These are phyloP conservation scores for Clavispora vitiphila DNA, from an alignment of 805 yeast species.

Conservation along the genomic window DNA sequence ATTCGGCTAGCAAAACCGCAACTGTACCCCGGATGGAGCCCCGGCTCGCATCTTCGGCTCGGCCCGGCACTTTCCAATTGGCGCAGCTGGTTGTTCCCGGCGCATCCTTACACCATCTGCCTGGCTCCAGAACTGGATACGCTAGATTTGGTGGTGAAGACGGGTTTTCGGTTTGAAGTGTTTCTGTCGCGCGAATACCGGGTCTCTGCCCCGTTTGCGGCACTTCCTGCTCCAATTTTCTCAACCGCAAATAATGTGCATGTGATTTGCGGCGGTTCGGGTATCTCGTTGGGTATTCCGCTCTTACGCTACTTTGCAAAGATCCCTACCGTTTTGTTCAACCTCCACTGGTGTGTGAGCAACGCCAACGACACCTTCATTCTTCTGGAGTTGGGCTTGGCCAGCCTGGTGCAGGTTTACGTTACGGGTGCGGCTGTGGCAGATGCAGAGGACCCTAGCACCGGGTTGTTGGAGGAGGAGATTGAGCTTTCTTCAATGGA, in stretches of 20 bases:
- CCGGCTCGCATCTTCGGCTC: constrained; percentile 56
- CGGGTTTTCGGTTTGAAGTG: constrained; percentile 23
- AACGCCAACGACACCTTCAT: constrained; percentile 44
- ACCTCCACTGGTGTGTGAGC: constrained; percentile 52
- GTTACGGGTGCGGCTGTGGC: constrained; percentile 4
- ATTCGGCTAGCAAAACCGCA: constrained; percentile 18
- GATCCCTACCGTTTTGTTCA: constrained; percentile 18
- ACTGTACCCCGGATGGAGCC: constrained; percentile 24
- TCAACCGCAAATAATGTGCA: constrained; percentile 45
- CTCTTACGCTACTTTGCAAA: constrained; percentile 37
- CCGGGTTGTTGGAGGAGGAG: constrained; percentile 2
- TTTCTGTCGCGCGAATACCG: constrained; percentile 8
- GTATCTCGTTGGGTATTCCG: constrained; percentile 61
- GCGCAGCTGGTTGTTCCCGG: constrained; percentile 41
- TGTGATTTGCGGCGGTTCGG: constrained; percentile 70
- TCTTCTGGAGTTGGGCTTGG: constrained; percentile 29
- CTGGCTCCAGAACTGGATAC: constrained; percentile 34
- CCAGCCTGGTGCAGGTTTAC: constrained; percentile 6
- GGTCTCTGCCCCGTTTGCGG: constrained; percentile 33
- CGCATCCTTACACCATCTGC: constrained; percentile 67
- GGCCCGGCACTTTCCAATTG: constrained; percentile 4
- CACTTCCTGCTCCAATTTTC: constrained; percentile 42
- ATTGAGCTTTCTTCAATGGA: constrained; percentile 13
- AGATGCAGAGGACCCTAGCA: not conserved
- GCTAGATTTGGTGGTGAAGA: constrained; percentile 43